These are phyloP conservation scores for Vitis labrusca DNA, from an alignment of 164 flowering plant species.

Conservation along the genomic window DNA sequence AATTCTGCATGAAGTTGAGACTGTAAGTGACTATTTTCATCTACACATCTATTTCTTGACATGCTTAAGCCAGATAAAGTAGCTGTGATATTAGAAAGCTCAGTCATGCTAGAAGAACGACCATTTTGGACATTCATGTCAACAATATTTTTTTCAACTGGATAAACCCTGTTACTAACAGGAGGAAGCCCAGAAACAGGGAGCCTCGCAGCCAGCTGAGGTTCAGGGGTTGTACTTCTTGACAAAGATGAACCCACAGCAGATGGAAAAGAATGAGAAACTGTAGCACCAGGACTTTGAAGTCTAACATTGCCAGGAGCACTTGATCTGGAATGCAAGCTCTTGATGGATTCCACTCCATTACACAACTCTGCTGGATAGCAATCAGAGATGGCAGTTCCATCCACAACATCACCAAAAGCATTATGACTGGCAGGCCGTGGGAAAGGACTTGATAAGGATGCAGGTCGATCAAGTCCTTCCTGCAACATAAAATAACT, in stretches of 20 bases:
- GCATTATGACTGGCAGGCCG: slow-evolving; percentile 55
- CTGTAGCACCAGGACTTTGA: slow-evolving; percentile 36
- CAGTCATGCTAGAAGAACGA: slow-evolving; percentile 34
- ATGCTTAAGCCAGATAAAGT: slow-evolving; percentile 49
- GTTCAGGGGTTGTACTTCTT: slow-evolving; percentile 66
- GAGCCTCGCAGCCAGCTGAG: slow-evolving; percentile 46
- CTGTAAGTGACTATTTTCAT: slow-evolving; percentile 31
- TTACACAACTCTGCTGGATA: slow-evolving; percentile 25
- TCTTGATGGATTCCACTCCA: slow-evolving; percentile 36
- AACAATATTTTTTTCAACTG: slow-evolving; percentile 31
- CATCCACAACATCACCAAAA: slow-evolving; percentile 40
- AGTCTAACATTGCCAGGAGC: slow-evolving; percentile 36
- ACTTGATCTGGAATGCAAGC: slow-evolving; percentile 33
- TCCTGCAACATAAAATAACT: slow-evolving; percentile 50
- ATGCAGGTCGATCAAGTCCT: slow-evolving; percentile 52
- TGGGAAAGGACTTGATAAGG: slow-evolving; percentile 42
- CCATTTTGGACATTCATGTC: slow-evolving; percentile 37
- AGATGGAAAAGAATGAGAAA: slow-evolving; percentile 49
- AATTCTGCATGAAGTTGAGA: slow-evolving; percentile 35
- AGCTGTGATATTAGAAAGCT: slow-evolving; percentile 46
- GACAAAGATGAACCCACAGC: slow-evolving; percentile 54
- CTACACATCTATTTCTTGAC: slow-evolving; percentile 34
- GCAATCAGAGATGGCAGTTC: slow-evolving; percentile 24
- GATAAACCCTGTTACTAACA: slow-evolving; percentile 42
- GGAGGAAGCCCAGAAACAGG: slow-evolving; percentile 49